These are phyloP conservation scores for Gastrolobium bilobum DNA, from an alignment of 306 rosid genomes.

Conservation along the genomic window DNA sequence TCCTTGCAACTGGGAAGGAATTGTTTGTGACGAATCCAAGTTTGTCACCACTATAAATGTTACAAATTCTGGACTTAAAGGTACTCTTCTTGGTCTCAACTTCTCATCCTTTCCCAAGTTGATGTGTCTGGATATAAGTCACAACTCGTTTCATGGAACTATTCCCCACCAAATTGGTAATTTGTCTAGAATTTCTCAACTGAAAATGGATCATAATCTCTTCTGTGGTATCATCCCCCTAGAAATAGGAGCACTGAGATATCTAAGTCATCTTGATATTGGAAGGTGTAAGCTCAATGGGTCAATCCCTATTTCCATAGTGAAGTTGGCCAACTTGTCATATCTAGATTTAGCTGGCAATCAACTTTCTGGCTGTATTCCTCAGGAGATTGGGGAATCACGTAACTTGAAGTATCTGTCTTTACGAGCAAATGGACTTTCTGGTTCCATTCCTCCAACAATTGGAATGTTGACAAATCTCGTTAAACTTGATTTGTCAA, in stretches of 20 bases:
- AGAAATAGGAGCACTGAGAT: slow-evolving; percentile 29
- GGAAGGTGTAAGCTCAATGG: not conserved
- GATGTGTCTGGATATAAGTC: not conserved
- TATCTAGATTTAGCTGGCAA: not conserved
- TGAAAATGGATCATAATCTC: slow-evolving; percentile 9
- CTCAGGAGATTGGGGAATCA: slow-evolving; percentile 16
- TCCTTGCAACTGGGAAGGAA: slow-evolving; percentile 49
- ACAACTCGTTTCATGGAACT: slow-evolving; percentile 38
- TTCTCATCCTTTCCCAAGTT: slow-evolving; percentile 51
- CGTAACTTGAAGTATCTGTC: slow-evolving; percentile 22
- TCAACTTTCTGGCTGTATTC: slow-evolving; percentile 18
- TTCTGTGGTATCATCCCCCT: slow-evolving; percentile 42
- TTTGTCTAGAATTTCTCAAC: slow-evolving; percentile 35
- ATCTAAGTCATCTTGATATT: slow-evolving; percentile 9
- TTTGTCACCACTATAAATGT: slow-evolving; percentile 37
- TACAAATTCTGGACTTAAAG: slow-evolving; percentile 31
- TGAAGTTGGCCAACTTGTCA: not conserved
- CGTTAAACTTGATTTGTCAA: slow-evolving; percentile 37
- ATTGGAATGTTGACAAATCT: slow-evolving; percentile 47
- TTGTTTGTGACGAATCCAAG: slow-evolving; percentile 41
- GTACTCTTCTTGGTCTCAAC: slow-evolving; percentile 50
- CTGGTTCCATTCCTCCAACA: slow-evolving; percentile 43
- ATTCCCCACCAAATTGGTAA: slow-evolving; percentile 49
- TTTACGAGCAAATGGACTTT: not conserved
- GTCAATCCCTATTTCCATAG: not conserved